Evolutionary conservation across 345 rosid genomes (phyloP).

Genomic region (Carallia pectinifolia): DNA sequence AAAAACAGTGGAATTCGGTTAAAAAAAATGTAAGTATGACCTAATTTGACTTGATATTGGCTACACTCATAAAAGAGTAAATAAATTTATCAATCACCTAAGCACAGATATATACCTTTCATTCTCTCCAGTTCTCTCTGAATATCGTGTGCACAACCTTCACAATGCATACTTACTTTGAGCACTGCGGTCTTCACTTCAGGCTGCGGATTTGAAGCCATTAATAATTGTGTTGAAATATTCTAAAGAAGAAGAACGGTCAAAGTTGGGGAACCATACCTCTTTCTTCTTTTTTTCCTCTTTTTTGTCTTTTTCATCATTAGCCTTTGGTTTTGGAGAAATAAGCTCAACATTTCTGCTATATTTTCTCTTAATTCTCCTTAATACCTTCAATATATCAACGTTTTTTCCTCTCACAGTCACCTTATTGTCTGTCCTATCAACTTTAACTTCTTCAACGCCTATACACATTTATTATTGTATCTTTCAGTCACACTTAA

Average conservation of each 20-base stretch:
- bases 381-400: constrained; percentile 43
- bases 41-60: too few species aligned
- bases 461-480: constrained; percentile 30
- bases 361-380: constrained; percentile 48
- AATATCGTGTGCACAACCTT: constrained; percentile 59
- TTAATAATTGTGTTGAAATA: background rate
- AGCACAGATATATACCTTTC: constrained; percentile 37
- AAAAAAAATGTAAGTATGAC: too few species aligned
- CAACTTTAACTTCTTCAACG: constrained; percentile 46
- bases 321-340: constrained; percentile 41
- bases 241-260: background rate
- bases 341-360: constrained; percentile 53
- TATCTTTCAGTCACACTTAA: background rate
- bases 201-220: constrained; percentile 22
- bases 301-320: constrained; percentile 16
- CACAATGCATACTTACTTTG: constrained; percentile 65
- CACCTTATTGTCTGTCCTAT: constrained; percentile 39
- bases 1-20: background rate
- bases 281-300: constrained; percentile 34
- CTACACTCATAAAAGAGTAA: background rate
- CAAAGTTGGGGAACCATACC: constrained; percentile 16
- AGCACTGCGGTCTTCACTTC: constrained; percentile 36
- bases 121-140: constrained; percentile 41
- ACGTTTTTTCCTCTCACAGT: constrained; percentile 46
- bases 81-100: too few species aligned